Conservation (phyloP, 139 green algal genomes). For the Chlorella sp. region DNA sequence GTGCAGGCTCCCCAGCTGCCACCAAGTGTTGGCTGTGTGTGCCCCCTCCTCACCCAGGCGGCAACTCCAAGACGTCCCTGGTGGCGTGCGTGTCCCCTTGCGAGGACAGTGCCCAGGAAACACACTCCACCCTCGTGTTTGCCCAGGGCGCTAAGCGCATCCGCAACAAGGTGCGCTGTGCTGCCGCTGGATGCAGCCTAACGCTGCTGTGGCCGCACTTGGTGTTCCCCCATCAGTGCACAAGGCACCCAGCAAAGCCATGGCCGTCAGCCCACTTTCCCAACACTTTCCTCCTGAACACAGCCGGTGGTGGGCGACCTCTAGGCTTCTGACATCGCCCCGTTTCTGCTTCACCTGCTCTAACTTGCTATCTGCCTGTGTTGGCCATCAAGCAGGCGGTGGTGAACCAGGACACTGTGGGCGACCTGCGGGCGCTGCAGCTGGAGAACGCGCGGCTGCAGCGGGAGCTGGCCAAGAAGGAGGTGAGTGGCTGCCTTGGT, state of each 20-base stretch:
- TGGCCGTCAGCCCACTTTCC: no score
- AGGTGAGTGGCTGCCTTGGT: background rate
- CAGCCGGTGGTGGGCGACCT: no score
- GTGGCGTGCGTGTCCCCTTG: conserved; percentile 89
- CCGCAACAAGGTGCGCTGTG: conserved; percentile 72
- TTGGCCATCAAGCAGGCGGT: conserved; percentile 47
- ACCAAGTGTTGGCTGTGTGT: no score
- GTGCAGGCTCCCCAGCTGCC: no score
- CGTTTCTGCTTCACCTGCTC: background rate
- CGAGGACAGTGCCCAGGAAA: conserved; percentile 72
- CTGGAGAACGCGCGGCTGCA: conserved; percentile 67
- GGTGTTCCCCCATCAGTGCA: no score
- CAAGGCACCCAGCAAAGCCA: no score
- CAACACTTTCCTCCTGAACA: no score
- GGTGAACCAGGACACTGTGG: conserved; percentile 74
- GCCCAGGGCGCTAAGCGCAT: conserved; percentile 91
- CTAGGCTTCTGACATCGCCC: no score
- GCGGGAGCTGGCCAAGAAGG: conserved; percentile 24
- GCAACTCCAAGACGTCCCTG: conserved; percentile 95
- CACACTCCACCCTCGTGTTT: conserved; percentile 90
- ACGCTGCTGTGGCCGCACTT: no score
- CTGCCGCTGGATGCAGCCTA: background rate
- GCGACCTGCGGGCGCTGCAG: conserved; percentile 66
- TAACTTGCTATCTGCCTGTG: background rate
- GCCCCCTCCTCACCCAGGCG: conserved; percentile 49